Evolutionary conservation across 192 early-diverging fungal species (phyloP), one percentile per base, ranked within the genome.

Genomic region (Podila epicladia): DNA sequence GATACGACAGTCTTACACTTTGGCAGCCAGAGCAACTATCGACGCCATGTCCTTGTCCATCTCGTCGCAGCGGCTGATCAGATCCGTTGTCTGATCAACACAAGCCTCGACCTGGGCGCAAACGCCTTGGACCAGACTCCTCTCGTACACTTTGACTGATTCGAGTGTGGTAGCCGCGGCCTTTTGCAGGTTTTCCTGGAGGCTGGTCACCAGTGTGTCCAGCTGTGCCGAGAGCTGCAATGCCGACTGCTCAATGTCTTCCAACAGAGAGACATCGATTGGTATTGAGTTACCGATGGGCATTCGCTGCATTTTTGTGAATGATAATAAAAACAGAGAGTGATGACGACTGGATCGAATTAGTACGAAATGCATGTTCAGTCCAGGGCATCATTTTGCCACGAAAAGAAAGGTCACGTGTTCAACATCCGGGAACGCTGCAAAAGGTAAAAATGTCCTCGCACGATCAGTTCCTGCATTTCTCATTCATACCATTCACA

Each of bases 41-140:
- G 75, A 66, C 28, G 70, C 75, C 75, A 79, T 72, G 41, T 79
- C 75, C 53, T 79, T 79, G 65, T 79, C 75, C 75, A 79, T 79
- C 62, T 79, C 75, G 48, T 79, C 75, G 26, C 75, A 79, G 0
- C 75, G 64, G 29, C 69, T 71, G 37, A 79, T 79, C 29, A 79
- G 31, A 15, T 79, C 75, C 13, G 75, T 79, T 0, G 75, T 79
- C 31, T 72, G 69, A 33, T 79, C 69, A 3, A 72, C 65, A 53
- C 75, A 79, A 9, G 37, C 60, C 6, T 59, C 37, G 22, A 79
- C 62, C 31, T 79, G 75, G 17, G 64, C 70, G 48, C 75, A 79
- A 51, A 79, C 70, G 22, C 75, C 75, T 24, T 68, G 59, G 8
- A 72, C 75, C n/a, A 79, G 61, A 29, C 59, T 67, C 13, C 65